Conservation (phyloP, 2,329 filamentous ascomycete species). For the Pleoardoris graminearum region DNA sequence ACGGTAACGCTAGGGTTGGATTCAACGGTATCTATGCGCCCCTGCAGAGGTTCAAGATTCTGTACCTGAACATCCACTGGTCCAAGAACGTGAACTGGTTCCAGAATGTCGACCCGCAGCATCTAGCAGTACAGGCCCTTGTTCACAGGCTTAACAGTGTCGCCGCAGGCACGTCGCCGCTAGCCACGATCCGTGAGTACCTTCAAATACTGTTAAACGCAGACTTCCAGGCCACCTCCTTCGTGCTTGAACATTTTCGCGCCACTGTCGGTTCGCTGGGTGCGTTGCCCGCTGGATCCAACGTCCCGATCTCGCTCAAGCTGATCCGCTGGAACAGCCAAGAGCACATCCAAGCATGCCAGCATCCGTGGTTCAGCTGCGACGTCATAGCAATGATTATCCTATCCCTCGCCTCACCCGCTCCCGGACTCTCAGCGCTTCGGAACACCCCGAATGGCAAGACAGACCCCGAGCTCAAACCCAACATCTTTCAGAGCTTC, state of each 20-base stretch:
- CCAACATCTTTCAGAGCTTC: neutral
- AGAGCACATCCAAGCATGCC: neutral
- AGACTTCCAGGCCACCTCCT: neutral
- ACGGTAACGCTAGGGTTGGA: neutral
- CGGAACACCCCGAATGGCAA: neutral
- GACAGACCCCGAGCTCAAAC: neutral
- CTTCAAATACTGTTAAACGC: neutral
- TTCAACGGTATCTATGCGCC: neutral
- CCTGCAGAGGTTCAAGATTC: neutral
- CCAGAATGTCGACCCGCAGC: neutral
- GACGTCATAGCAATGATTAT: neutral
- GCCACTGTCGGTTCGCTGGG: neutral
- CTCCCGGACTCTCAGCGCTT: neutral
- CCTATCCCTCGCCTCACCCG: neutral
- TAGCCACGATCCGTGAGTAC: neutral
- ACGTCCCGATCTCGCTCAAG: neutral
- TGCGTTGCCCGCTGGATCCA: neutral
- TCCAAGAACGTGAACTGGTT: neutral
- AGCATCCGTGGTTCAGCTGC: neutral
- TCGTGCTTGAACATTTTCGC: neutral
- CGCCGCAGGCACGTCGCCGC: neutral
- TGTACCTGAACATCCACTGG: neutral
- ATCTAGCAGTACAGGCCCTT: neutral
- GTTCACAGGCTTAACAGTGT: neutral
- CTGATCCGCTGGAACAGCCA: neutral